These are phyloP conservation scores for Aristolochia californica DNA, from an alignment of 164 flowering plant species.

Conservation along the genomic window DNA sequence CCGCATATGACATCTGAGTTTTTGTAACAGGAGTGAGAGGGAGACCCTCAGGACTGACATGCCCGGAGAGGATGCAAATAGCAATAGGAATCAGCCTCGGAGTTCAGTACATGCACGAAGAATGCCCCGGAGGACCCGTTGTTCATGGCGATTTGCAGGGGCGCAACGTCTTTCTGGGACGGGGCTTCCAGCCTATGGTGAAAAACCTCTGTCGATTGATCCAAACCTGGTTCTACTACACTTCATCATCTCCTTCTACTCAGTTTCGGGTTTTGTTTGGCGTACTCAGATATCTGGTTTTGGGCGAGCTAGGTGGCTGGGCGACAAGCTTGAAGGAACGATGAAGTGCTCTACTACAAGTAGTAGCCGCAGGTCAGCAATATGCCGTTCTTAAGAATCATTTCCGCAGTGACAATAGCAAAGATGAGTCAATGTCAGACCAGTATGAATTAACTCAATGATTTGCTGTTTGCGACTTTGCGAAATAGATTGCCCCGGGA, in stretches of 20 bases:
- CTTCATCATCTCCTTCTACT: background rate
- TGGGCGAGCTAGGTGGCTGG: slow-evolving; percentile 29
- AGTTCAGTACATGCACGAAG: slow-evolving; percentile 38
- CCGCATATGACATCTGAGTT: too few species aligned
- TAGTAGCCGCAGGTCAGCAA: too few species aligned
- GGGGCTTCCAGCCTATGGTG: slow-evolving; percentile 25
- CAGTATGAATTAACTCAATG: too few species aligned
- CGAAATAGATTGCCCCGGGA: slow-evolving; percentile 12
- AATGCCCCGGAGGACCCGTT: slow-evolving; percentile 31
- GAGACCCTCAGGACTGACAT: slow-evolving; percentile 9
- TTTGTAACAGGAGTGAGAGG: slow-evolving; percentile 8
- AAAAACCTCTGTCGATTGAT: background rate
- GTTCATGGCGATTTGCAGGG: slow-evolving; percentile 23
- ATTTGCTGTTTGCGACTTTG: background rate
- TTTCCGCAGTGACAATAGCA: too few species aligned
- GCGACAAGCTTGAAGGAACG: background rate
- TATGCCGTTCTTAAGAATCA: too few species aligned
- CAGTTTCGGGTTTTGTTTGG: background rate
- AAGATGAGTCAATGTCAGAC: too few species aligned
- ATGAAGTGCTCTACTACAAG: background rate
- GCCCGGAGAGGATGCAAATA: slow-evolving; percentile 23
- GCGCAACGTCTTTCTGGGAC: slow-evolving; percentile 16
- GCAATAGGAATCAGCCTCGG: slow-evolving; percentile 21
- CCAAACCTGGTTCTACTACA: background rate
- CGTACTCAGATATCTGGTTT: slow-evolving; percentile 27